Conservation (phyloP, 148 eudicot species). For the Amaranthus palmeri region DNA sequence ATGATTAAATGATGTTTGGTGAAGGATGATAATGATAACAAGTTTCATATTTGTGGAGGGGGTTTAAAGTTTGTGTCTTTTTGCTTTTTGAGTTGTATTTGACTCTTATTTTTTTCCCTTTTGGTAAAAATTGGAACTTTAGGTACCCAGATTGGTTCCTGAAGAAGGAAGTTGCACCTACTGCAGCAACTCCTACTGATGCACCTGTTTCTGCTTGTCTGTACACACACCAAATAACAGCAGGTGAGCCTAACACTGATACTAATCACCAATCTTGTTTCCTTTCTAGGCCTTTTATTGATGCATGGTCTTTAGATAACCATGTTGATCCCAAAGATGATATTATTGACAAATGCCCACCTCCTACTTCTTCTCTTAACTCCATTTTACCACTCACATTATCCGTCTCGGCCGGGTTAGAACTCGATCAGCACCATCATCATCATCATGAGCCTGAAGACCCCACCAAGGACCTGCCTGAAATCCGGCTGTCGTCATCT, state of each 20-base stretch:
- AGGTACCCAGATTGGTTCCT: slow-evolving; percentile 61
- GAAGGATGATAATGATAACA: slow-evolving; percentile 12
- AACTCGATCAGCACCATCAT: neutral
- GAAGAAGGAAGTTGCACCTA: slow-evolving; percentile 44
- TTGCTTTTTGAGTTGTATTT: slow-evolving; percentile 8
- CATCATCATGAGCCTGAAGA: slow-evolving; percentile 6
- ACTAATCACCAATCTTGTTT: slow-evolving; percentile 15
- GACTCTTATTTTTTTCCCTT: neutral
- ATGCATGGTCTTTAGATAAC: slow-evolving; percentile 58
- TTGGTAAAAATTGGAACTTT: neutral
- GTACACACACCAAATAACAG: slow-evolving; percentile 31
- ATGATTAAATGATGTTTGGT: slow-evolving; percentile 18
- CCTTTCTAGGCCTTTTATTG: slow-evolving; percentile 61
- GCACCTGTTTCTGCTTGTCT: slow-evolving; percentile 19
- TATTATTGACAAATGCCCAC: slow-evolving; percentile 19
- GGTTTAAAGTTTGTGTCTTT: slow-evolving; percentile 6
- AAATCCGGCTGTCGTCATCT: neutral
- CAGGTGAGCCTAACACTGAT: neutral
- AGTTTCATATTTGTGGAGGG: slow-evolving; percentile 4
- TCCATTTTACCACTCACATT: slow-evolving; percentile 46
- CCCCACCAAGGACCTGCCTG: neutral
- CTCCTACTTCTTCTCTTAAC: slow-evolving; percentile 22
- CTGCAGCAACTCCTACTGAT: slow-evolving; percentile 22
- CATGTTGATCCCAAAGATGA: slow-evolving; percentile 21
- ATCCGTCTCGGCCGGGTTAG: slow-evolving; percentile 48